These are phyloP conservation scores for Cryptococcus jaspeensis DNA, from an alignment of 1,284 basidiomycete genomes.

Conservation along the genomic window DNA sequence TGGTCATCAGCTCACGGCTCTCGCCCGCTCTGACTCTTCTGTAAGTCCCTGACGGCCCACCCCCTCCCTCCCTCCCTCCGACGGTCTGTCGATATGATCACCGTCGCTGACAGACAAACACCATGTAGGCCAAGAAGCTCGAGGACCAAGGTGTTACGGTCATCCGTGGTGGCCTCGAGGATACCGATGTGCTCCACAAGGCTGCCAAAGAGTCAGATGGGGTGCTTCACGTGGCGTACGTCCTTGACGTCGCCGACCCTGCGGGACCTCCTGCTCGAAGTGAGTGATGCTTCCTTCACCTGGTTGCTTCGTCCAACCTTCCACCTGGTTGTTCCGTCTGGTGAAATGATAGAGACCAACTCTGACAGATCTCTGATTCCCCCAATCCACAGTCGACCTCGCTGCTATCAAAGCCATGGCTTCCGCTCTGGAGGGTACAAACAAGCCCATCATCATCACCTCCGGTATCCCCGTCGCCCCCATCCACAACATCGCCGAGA, in stretches of 20 bases:
- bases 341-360: background rate
- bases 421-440: constrained; percentile 21
- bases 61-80: too few species aligned
- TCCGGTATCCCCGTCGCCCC: constrained; percentile 1
- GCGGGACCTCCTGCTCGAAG: constrained; percentile 6
- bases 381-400: constrained; percentile 11
- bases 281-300: too few species aligned
- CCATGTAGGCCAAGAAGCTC: constrained; percentile 16
- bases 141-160: constrained; percentile 18
- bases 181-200: constrained; percentile 25
- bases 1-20: constrained; percentile 31
- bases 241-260: constrained; percentile 18
- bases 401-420: constrained; percentile 22
- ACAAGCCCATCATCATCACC: constrained; percentile 26
- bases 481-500: constrained; percentile 1
- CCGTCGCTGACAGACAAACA: too few species aligned
- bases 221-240: constrained; percentile 38
- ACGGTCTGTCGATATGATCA: too few species aligned
- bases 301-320: too few species aligned
- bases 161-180: constrained; percentile 19
- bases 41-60: too few species aligned
- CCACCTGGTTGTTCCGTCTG: background rate
- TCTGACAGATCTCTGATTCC: too few species aligned
- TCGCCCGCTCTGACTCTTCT: constrained; percentile 27
- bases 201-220: constrained; percentile 28